Evolutionary conservation across 331 rosid genomes (phyloP).

Genomic region (Arachis monticola): DNA sequence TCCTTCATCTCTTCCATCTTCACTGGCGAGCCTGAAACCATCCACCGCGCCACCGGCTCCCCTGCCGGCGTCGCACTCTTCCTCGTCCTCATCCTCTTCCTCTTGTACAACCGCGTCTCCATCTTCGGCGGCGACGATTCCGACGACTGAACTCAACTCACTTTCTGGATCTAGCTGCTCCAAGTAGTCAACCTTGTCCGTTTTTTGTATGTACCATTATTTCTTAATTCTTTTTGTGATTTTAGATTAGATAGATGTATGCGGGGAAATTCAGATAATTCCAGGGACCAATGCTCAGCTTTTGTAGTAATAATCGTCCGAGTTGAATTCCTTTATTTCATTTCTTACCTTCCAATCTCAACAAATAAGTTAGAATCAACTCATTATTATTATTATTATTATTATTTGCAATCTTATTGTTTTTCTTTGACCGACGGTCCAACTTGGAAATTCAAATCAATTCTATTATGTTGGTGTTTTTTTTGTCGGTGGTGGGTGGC

Average conservation of each 20-base stretch:
- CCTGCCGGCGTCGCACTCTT: conserved; percentile 88
- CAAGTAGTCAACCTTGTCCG: background rate
- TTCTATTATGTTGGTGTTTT: background rate
- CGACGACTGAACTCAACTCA: conserved; percentile 53
- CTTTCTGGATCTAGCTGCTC: conserved; percentile 34
- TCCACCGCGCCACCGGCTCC: conserved; percentile 80
- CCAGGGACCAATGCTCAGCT: background rate
- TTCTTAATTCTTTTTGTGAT: background rate
- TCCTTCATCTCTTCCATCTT: conserved; percentile 69
- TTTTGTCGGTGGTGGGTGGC: conserved; percentile 10
- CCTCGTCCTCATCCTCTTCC: conserved; percentile 67
- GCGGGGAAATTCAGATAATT: background rate
- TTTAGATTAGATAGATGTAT: background rate
- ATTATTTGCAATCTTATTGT: background rate
- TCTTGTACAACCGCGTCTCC: conserved; percentile 68
- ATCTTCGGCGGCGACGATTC: conserved; percentile 72
- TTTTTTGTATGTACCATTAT: background rate
- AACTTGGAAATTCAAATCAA: background rate
- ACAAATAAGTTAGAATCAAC: background rate
- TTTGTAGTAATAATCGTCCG: background rate
- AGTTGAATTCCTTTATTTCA: background rate
- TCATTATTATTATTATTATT: too few relatives aligned
- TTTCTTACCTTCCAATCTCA: background rate
- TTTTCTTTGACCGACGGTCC: background rate
- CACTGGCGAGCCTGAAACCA: conserved; percentile 82